Percentiles rank a stretch among this genome's conserved stretches.
phyloP scores from a whole-genome alignment of 1,284 basidiomycete genomes.

The Pseudozyma flocculosa region DNA sequence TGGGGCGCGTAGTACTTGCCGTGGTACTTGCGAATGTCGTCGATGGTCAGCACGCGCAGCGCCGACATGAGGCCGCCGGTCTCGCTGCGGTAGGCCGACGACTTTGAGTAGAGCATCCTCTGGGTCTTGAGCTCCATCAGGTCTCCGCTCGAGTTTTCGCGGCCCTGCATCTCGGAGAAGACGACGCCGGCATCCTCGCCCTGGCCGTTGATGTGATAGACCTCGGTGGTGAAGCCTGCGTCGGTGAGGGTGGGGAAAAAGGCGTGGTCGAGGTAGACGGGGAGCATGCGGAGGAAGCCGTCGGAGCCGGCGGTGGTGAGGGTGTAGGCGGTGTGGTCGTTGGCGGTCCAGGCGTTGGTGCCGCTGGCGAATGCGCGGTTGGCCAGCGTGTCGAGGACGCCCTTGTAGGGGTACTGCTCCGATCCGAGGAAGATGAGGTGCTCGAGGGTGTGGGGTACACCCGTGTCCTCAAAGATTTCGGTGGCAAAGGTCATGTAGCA shows the following conservation, averaged over 20 bases:
- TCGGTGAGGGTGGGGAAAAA: conserved; percentile 93
- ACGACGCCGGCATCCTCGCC: conserved; percentile 95
- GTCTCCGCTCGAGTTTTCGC: conserved; percentile 88
- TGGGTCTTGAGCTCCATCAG: conserved; percentile 72
- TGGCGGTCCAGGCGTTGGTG: conserved; percentile 70
- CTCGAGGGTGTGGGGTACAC: conserved; percentile 55
- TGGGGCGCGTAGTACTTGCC: conserved; percentile 88
- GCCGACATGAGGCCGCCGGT: conserved; percentile 95
- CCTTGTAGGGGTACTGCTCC: conserved; percentile 79
- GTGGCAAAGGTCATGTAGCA: conserved; percentile 90
- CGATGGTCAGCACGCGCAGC: conserved; percentile 78
- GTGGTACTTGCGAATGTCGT: conserved; percentile 88
- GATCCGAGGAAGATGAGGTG: conserved; percentile 56
- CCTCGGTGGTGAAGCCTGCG: conserved; percentile 85
- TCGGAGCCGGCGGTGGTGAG: conserved; percentile 95
- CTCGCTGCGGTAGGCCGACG: conserved; percentile 90
- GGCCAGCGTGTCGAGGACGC: conserved; percentile 93
- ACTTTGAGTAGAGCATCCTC: conserved; percentile 74
- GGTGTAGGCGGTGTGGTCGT: conserved; percentile 74
- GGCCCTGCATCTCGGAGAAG: conserved; percentile 82
- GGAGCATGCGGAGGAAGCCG: conserved; percentile 90
- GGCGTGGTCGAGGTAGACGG: conserved; percentile 95
- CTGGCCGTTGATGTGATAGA: conserved; percentile 76
- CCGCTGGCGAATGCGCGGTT: conserved; percentile 87
- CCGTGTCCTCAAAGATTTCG: conserved; percentile 70